phyloP scores from a whole-genome alignment of 2,329 filamentous ascomycete species.

The Penicillium sp. region DNA sequence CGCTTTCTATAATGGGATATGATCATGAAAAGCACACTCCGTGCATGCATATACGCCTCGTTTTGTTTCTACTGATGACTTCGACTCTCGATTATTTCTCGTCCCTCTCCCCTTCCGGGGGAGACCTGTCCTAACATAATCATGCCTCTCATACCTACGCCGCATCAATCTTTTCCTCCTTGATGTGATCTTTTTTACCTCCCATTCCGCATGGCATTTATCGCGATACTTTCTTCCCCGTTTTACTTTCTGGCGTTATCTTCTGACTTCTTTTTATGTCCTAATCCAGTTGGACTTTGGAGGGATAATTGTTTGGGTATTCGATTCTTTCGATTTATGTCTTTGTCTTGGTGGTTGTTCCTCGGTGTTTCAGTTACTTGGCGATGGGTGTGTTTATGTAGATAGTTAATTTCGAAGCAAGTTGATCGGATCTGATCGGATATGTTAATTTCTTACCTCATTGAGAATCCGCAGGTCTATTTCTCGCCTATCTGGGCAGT shows the following conservation, averaged over 20 bases:
- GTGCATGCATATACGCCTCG: constrained; percentile 11
- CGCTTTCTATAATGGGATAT: constrained; percentile 18
- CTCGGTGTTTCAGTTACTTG: too few relatives aligned
- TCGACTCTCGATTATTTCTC: background rate
- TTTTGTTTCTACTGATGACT: background rate
- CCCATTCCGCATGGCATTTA: background rate
- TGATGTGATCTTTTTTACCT: background rate
- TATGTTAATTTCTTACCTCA: too few relatives aligned
- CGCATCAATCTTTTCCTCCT: background rate
- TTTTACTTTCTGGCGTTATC: background rate
- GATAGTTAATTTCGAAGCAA: too few relatives aligned
- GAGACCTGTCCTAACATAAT: background rate
- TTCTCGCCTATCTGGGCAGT: too few relatives aligned
- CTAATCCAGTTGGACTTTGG: background rate
- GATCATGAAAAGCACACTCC: constrained; percentile 22
- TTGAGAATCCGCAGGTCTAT: too few relatives aligned
- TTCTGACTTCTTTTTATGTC: background rate
- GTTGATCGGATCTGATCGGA: too few relatives aligned
- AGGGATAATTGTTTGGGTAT: background rate
- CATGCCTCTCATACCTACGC: background rate
- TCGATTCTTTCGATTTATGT: background rate
- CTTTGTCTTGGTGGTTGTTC: background rate
- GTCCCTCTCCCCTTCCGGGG: background rate
- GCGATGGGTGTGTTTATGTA: too few relatives aligned
- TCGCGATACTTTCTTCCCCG: background rate